phyloP scores from a whole-genome alignment of 495 filamentous ascomycete species.

The Aspergillus hancockii region DNA sequence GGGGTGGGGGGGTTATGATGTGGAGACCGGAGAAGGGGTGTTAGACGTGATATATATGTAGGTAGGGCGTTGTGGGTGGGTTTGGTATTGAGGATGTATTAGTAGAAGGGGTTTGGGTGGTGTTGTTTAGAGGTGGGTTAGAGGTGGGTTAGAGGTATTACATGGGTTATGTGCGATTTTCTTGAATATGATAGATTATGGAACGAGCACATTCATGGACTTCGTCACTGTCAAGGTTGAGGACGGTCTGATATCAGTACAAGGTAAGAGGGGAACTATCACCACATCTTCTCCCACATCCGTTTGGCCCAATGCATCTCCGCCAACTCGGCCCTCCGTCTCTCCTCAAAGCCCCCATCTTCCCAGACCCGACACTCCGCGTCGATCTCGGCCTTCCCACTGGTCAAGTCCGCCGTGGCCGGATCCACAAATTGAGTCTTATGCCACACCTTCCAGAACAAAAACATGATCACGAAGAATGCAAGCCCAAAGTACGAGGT shows the following conservation, averaged over 20 bases:
- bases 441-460: conserved; percentile 35
- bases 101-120: too few species aligned
- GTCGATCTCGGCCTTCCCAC: conserved; percentile 35
- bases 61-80: too few species aligned
- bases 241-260: too few species aligned
- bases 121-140: too few species aligned
- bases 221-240: too few species aligned
- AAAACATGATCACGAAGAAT: conserved; percentile 33
- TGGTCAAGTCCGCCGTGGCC: conserved; percentile 26
- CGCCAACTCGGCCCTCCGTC: conserved; percentile 28
- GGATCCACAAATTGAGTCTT: conserved; percentile 31
- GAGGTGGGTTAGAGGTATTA: too few species aligned
- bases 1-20: not conserved
- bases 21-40: not conserved
- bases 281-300: conserved; percentile 38
- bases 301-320: conserved; percentile 26
- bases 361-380: conserved; percentile 38
- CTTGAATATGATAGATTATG: too few species aligned
- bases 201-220: too few species aligned
- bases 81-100: too few species aligned
- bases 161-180: too few species aligned
- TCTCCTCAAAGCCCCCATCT: conserved; percentile 29
- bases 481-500: conserved; percentile 38
- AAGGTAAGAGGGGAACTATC: too few species aligned
- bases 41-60: conserved; percentile 7